Base-by-base conservation (phyloP, 495 filamentous ascomycete species). In the Daldinia loculata region DNA sequence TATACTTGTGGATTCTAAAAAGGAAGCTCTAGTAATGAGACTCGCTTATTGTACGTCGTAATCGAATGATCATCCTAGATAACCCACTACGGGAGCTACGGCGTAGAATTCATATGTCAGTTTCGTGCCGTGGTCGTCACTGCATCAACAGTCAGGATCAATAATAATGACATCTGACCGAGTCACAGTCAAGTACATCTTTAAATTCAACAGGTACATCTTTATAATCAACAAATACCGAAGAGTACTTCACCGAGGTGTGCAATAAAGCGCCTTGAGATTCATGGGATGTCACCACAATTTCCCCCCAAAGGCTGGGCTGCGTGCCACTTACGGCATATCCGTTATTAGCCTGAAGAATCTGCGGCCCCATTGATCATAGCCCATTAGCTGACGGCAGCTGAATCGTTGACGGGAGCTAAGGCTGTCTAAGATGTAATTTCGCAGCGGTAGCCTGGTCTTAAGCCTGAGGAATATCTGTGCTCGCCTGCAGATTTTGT, bases 271-370 rank as follows among this genome's bases (percentile, higher is more conserved):
- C 41, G 36, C 45, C 48, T 38, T 36, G 9, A 59, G 45, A 27
- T 38, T 59, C 30, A 39, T 55, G 32, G 63, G 43, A 67, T 48
- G 43, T 48, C 34, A 29, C 39, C 39, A 48, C 48, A 51, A 71
- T 57, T 41, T 26, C n/a, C 15, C 56, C 43, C 60, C 12, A 41
- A 66, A 45, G 17, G 17, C 26, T 30, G 27, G 41, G 15, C n/a
- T 30, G 2, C 15, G 52, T n/a, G 26, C 52, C 29, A 30, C 36
- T 5, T 19, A 48, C 9, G 32, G 51, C 43, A 58, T 38, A 56
- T 48, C 29, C 38, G 26, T 50, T 30, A 50, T 6, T 67, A 67
- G 26, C 50, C 60, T 34, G 53, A 45, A 36, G n/a, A 60, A 64
- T 56, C 29, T 14, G 36, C 48, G 48, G 36, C 15, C 11, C 41